phyloP scores from a whole-genome alignment of 2,329 filamentous ascomycete genomes.

The Colletotrichum shisoi region DNA sequence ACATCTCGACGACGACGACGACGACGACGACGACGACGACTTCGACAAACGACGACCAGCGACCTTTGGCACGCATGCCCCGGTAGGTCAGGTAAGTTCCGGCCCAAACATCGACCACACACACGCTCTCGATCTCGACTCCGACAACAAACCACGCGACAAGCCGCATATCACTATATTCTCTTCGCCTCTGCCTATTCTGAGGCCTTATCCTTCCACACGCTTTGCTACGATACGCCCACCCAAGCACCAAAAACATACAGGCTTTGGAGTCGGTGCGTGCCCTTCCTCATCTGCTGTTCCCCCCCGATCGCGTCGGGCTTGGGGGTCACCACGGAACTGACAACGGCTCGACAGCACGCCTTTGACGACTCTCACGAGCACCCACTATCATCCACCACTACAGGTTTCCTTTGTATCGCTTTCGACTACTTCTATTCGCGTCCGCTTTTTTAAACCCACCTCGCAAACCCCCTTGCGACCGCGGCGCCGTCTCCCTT shows the following conservation, averaged over 20 bases:
- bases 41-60: conserved; percentile 15
- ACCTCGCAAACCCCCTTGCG: conserved; percentile 13
- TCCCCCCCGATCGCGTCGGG: conserved; percentile 12
- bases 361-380: conserved; percentile 32
- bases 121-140: conserved; percentile 4
- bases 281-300: neutral
- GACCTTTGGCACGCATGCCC: conserved; percentile 8
- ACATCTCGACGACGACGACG: conserved; percentile 38
- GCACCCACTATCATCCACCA: conserved; percentile 25
- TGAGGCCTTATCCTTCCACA: neutral
- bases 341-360: conserved; percentile 25
- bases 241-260: conserved; percentile 16
- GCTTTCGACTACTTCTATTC: conserved; percentile 25
- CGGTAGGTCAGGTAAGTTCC: conserved; percentile 13
- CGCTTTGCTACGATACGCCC: conserved; percentile 17
- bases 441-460: conserved; percentile 22
- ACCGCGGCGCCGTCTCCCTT: neutral
- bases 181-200: conserved; percentile 17
- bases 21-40: conserved; percentile 31
- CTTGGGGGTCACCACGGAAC: neutral
- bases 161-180: conserved; percentile 20
- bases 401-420: conserved; percentile 34
- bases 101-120: conserved; percentile 3
- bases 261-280: conserved; percentile 28
- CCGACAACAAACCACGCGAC: conserved; percentile 26